These are phyloP conservation scores for Hyaloperonospora brassicae DNA, from an alignment of 352 stramenopile species.

Conservation along the genomic window DNA sequence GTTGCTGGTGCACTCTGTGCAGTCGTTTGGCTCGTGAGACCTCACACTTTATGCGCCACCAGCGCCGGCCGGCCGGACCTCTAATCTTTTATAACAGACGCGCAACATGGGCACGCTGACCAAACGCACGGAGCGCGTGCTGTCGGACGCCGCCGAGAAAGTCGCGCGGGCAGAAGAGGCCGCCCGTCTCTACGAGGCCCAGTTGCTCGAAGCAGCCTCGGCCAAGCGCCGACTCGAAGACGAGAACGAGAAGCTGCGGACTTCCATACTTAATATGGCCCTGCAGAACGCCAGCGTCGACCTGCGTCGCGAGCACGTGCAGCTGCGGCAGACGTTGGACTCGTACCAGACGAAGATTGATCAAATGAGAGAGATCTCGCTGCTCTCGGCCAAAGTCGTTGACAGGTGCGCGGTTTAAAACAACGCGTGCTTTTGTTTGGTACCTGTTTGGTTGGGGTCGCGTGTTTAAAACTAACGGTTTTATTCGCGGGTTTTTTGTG, in stretches of 20 bases:
- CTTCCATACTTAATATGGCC: slow-evolving; percentile 68
- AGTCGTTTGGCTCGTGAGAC: background rate
- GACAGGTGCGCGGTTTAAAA: slow-evolving; percentile 56
- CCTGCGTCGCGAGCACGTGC: slow-evolving; percentile 70
- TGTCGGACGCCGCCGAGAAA: slow-evolving; percentile 66
- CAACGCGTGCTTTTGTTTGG: background rate
- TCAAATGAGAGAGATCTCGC: slow-evolving; percentile 80
- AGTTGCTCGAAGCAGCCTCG: slow-evolving; percentile 40
- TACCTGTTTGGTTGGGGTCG: slow-evolving; percentile 3
- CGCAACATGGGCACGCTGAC: slow-evolving; percentile 42
- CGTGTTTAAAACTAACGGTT: background rate
- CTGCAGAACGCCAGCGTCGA: slow-evolving; percentile 73
- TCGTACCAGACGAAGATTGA: slow-evolving; percentile 87
- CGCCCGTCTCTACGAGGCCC: slow-evolving; percentile 44
- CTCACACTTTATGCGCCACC: background rate
- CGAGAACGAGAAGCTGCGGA: slow-evolving; percentile 73
- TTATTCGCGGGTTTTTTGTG: too few species aligned
- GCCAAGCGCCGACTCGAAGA: slow-evolving; percentile 73
- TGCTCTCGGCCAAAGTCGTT: slow-evolving; percentile 78
- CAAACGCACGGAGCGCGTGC: slow-evolving; percentile 48
- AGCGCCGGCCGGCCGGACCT: background rate
- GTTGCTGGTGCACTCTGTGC: background rate
- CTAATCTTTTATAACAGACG: slow-evolving; percentile 8
- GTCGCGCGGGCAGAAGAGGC: slow-evolving; percentile 64
- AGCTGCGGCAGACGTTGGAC: slow-evolving; percentile 77